Base-by-base conservation (phyloP, 129 eudicot species). In the Saussurea involucrata region DNA sequence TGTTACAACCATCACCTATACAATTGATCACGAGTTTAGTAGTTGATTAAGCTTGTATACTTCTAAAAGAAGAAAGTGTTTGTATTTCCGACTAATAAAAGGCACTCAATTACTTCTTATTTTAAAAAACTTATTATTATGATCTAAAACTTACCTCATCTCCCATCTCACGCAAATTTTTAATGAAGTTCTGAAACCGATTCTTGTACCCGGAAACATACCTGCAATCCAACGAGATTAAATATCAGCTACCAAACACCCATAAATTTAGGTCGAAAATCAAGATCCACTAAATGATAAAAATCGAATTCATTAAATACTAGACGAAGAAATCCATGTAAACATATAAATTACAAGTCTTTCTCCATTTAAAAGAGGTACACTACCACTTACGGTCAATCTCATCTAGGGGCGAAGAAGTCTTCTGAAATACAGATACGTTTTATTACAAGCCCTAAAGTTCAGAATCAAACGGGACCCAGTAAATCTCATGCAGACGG, bases 181-280 rank as follows among this genome's bases (percentile, higher is more conserved):
- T 94, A 72, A 94, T 94, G 77, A 94, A 94, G 84, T 94, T 94
- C 82, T 94, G 98, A 87, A 94, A 94, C 75, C 98, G 82, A 72
- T 94, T 94, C 73, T 94, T 94, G 72, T 94, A 94, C 80, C 98
- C 98, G 28, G 98, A 94, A 34, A 94, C 95, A 46, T 94, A 94
- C 18, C 98, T 94, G 90, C 87, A 89, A 67, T 78, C 79, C 70
- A 80, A 29, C n/a, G 8, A 24, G 29, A 64, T 53, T 53, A 84
- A 12, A 63, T 22, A 67, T 53, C 74, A 64, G 22, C 60, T 27
- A 28, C 31, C 27, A 2, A 29, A 74, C 24, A 44, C 31, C 15
- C 17, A 49, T 5, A 57, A 31, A 25, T 77, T 24, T 24, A 33
- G 5, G 25, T 67, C 17, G 12, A 22, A 46, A 20, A 49, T 53